Evolutionary conservation across 2,329 filamentous ascomycete genomes (phyloP).

Genomic region (Epichloe sp.): DNA sequence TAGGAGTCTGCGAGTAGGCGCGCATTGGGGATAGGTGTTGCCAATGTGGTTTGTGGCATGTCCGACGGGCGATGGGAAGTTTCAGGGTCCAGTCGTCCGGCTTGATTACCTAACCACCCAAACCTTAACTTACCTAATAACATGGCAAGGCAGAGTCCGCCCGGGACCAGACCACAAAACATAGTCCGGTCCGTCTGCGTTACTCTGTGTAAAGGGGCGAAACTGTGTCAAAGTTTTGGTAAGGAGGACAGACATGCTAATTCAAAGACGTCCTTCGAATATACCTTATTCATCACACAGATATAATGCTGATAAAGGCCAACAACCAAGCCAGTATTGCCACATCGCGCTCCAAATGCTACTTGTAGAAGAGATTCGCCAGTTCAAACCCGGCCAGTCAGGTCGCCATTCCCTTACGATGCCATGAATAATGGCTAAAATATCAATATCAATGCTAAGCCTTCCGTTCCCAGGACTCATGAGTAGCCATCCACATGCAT

Average conservation of each 20-base stretch:
- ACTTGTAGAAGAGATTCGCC: neutral
- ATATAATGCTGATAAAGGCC: neutral
- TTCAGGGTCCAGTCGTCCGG: neutral
- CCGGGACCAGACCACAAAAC: no score
- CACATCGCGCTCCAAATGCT: slow-evolving; percentile 1
- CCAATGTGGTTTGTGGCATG: neutral
- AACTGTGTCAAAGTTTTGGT: no score
- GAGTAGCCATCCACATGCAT: neutral
- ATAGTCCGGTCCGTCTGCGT: no score
- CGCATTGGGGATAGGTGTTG: slow-evolving; percentile 5
- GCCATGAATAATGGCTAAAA: neutral
- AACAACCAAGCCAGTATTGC: neutral
- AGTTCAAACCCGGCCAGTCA: neutral
- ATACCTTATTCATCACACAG: neutral
- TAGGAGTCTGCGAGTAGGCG: slow-evolving; percentile 10
- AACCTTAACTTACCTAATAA: no score
- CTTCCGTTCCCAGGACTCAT: neutral
- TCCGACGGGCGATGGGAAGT: neutral
- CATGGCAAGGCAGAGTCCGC: no score
- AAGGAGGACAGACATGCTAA: no score
- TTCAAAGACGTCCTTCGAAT: neutral
- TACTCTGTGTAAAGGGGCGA: no score
- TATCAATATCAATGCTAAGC: neutral
- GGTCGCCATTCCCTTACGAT: neutral
- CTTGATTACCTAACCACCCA: neutral